A percentile compares a stretch with the other conserved stretches of the same genome.
Conservation (phyloP, 2,329 filamentous ascomycete species). For the Venturia nashicola region DNA sequence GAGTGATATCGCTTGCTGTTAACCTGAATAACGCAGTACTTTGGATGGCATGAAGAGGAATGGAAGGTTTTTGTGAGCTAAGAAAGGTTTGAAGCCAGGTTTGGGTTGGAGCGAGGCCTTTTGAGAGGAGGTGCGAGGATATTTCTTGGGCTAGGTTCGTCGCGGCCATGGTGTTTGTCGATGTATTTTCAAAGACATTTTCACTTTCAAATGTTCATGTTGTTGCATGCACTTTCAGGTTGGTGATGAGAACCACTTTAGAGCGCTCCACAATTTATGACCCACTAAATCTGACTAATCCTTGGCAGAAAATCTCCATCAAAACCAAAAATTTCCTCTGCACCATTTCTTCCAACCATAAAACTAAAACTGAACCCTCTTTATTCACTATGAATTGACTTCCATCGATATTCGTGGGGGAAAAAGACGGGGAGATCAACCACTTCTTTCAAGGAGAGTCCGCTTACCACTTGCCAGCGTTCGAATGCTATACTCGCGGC, state of each 20-base stretch:
- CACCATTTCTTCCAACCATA: background rate
- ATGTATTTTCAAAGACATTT: background rate
- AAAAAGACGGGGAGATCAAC: conserved; percentile 6
- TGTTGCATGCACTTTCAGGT: background rate
- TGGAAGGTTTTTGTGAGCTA: conserved; percentile 38
- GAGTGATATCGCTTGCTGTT: conserved; percentile 63
- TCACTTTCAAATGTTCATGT: background rate
- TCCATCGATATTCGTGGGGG: conserved; percentile 4
- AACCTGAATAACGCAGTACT: conserved; percentile 74
- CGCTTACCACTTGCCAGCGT: conserved; percentile 6
- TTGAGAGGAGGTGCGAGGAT: conserved; percentile 42
- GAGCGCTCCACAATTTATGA: no score
- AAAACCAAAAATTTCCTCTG: background rate
- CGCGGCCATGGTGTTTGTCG: conserved; percentile 7
- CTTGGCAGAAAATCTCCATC: background rate
- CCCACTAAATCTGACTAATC: background rate
- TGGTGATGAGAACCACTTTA: background rate
- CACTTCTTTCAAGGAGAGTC: background rate
- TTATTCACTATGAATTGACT: conserved; percentile 9
- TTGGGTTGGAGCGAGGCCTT: conserved; percentile 41
- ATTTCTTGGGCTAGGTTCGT: conserved; percentile 21
- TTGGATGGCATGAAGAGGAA: conserved; percentile 57
- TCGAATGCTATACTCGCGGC: background rate
- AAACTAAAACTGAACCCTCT: conserved; percentile 2
- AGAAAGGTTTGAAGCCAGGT: conserved; percentile 55